Evolutionary conservation across 345 rosid genomes (phyloP), one percentile per base, ranked within the genome.

Genomic region (Isatis tinctoria): DNA sequence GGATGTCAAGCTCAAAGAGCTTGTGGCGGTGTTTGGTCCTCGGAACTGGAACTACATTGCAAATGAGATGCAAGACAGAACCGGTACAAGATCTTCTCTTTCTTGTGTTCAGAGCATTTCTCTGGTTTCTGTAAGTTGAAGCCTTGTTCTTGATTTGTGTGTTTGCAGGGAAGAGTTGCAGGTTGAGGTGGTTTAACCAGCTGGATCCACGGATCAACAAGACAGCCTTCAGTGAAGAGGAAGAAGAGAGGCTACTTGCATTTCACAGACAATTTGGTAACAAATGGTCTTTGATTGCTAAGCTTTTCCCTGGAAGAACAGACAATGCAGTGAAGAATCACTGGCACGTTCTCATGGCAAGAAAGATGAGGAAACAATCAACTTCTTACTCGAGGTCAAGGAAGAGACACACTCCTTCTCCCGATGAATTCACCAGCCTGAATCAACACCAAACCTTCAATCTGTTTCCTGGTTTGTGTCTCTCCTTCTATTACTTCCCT

Each of bases 11-110:
- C 78, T 74, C 6, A 49, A 8, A 73, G 93, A 87, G 65, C 95
- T 90, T 60, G 98, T 90, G 18, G 80, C 80, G 27, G 80, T 83
- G 54, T 84, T 72, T 53, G 98, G 98, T 41, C 97, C 98, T 59
- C 90, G 82, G 80, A 88, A 93, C 68, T 93, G 98, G 98, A 87
- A 86, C 78, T 73, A 83, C 82, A 88, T 90, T 61, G 93, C 93
- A 41, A 83, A 85, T 74, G 78, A 88, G 78, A 88, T 93, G 57
- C 65, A 78, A 49, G 97, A 90, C 74, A 87, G 97, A 88, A 86
- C 97, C 76, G 97, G 98, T 90, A 81, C 47, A 49, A 12, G 0
- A 56, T 16, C 3, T 53, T 39, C 39, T 37, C n/a, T 40, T 27
- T 2, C 8, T 59, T 59, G 64, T 36, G 3, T 22, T 24, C 48